Base-by-base conservation (phyloP, 192 early-diverging fungal species). In the Backusella australiensis region DNA sequence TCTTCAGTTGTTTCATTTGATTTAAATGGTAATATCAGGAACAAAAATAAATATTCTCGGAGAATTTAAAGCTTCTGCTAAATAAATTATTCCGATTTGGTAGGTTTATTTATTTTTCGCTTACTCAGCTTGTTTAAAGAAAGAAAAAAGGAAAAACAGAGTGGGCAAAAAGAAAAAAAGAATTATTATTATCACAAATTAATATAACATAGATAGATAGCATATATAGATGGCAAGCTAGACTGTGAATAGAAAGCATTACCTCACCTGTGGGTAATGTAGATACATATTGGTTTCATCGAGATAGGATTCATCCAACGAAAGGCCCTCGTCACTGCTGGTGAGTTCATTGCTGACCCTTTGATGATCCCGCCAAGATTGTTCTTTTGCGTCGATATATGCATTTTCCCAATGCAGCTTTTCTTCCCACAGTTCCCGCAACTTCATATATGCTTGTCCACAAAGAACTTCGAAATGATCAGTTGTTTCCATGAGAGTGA, bases 401-500 rank as follows among this genome's bases (percentile, higher is more conserved):
- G 68, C 72, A 67, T 67, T 56, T 71, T 82, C 80, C 76, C 80
- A 78, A 8, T 77, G 73, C 32, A 41, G 49, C 63, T 76, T 79
- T 53, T 83, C 82, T 77, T 83, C 82, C 82, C 82, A 80, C 72
- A 88, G 75, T 39, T 85, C 86, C 41, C 85, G 82, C 7, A 88
- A 63, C 65, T 86, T 86, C 68, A 82, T 83, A 75, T 86, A 88
- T 1, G 87, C 85, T 39, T 85, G 74, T 6, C 85, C 81, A 29
- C 77, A 84, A 4, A 88, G 73, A 32, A 80, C 75, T 49, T 88
- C 87, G 69, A 82, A 86, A 39, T 86, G 82, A 38, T 86, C 87
- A 6, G 72, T 77, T 21, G 83, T 80, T 66, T 88, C 83, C 39
- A 86, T 75, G 73, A 88, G 79, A 23, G 83, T 76, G 6, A 84